Base-by-base conservation (phyloP, 2,329 filamentous ascomycete genomes). In the Chaetomiaceae sp. region DNA sequence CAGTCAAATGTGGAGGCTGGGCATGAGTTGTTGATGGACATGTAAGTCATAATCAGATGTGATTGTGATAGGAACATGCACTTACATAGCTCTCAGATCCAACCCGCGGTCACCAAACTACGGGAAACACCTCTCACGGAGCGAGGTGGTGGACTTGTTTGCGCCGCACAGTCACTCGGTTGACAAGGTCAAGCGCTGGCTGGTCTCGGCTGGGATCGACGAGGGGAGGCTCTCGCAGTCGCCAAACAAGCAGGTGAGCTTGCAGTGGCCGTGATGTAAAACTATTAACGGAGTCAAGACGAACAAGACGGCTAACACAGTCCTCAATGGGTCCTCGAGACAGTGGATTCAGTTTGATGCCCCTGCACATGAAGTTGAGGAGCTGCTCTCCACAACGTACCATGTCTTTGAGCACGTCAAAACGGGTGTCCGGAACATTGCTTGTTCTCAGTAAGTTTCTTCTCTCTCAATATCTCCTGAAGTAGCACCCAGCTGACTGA, bases 311-410 rank as follows among this genome's bases (percentile, higher is more conserved):
- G 20, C 48, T 51, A 42, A 52, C 44, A 25, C 7, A 27, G 23
- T 9, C 17, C 12, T 29, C 20, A 12, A 27, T 17, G 36, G 20
- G 37, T 19, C 19, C 9, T 29, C 14, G 25, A 43, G 25, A 47
- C 17, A 73, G 63, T 76, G 72, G 73, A 59, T 76, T 38, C 69
- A 73, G 57, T 72, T 76, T 43, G 70, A 75, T 57, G 69, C 71
- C 9, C 64, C 67, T 2, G 68, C 68, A 8, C 54, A 59, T 5
- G 66, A 76, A 46, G 68, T 68, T 2, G 73, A 76, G 54, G 56
- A 64, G 27, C 61, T 76, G 4, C 62, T 75, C 17, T 65, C 68
- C 58, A 66, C 71, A 2, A 66, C 70, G 27, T 76, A 71, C 55
- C 65, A 74, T 58, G 60, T 72, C 36, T 75, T 69, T 61, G 69